These are phyloP conservation scores for Leccinum sublutescens DNA, from an alignment of 768 basidiomycete genomes.

Conservation along the genomic window DNA sequence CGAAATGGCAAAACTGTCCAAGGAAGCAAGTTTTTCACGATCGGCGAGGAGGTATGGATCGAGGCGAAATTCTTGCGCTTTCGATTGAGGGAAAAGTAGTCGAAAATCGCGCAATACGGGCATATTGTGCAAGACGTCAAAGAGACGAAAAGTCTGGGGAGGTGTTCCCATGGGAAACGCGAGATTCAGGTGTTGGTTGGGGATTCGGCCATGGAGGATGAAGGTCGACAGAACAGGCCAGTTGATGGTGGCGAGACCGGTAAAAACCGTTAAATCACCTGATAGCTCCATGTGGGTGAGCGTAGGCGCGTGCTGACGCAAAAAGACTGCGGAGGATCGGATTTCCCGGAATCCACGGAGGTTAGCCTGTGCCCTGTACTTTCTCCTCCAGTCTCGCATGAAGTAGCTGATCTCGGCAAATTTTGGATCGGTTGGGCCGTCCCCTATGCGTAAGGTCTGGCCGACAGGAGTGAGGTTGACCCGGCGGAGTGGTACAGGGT, in stretches of 20 bases:
- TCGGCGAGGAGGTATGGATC: slow-evolving; percentile 21
- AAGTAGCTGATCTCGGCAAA: slow-evolving; percentile 34
- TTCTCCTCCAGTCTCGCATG: slow-evolving; percentile 37
- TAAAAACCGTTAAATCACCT: slow-evolving; percentile 29
- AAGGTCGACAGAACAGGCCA: slow-evolving; percentile 33
- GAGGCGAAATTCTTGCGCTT: slow-evolving; percentile 25
- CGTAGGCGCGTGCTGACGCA: slow-evolving; percentile 30
- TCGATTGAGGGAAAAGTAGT: slow-evolving; percentile 31
- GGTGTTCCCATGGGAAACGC: slow-evolving; percentile 15
- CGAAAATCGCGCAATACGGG: slow-evolving; percentile 31
- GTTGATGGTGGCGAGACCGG: slow-evolving; percentile 28
- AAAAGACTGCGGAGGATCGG: slow-evolving; percentile 29
- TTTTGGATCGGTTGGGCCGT: slow-evolving; percentile 33
- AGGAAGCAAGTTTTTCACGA: slow-evolving; percentile 31
- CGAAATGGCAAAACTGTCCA: slow-evolving; percentile 36
- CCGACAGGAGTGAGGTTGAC: slow-evolving; percentile 33
- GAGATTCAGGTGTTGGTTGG: slow-evolving; percentile 13
- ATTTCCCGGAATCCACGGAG: slow-evolving; percentile 31
- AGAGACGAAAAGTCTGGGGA: slow-evolving; percentile 17
- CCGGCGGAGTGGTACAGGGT: slow-evolving; percentile 22
- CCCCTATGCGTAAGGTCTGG: slow-evolving; percentile 35
- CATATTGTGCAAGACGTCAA: slow-evolving; percentile 32
- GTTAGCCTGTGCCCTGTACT: slow-evolving; percentile 32
- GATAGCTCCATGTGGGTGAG: slow-evolving; percentile 33
- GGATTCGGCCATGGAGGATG: slow-evolving; percentile 31